A percentile compares a stretch with the other conserved stretches of the same genome.
phyloP scores from a whole-genome alignment of 208 protist genomes.

The Leishmania lainsoni region DNA sequence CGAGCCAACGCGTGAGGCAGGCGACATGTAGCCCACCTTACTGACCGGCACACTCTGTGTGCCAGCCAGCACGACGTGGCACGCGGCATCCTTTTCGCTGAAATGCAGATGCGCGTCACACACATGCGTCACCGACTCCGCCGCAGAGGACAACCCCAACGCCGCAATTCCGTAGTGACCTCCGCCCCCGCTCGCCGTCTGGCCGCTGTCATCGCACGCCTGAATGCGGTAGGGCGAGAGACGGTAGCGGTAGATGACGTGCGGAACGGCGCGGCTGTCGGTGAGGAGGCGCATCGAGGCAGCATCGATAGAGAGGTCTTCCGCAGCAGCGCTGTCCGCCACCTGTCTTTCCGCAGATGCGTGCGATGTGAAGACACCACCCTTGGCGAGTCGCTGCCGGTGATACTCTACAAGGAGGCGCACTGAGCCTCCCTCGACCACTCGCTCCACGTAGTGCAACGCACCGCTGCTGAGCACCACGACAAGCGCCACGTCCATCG shows the following conservation, averaged over 20 bases:
- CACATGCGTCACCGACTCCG: slow-evolving; percentile 13
- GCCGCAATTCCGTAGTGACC: background rate
- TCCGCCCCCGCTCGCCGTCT: background rate
- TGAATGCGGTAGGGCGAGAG: slow-evolving; percentile 36
- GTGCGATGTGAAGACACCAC: slow-evolving; percentile 5
- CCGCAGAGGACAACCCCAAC: background rate
- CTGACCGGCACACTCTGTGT: slow-evolving; percentile 17
- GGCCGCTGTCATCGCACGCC: background rate
- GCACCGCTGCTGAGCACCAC: slow-evolving; percentile 58
- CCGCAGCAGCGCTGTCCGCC: background rate
- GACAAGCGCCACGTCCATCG: slow-evolving; percentile 66
- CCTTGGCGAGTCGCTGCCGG: slow-evolving; percentile 16
- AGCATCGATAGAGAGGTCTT: background rate
- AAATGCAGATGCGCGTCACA: slow-evolving; percentile 29
- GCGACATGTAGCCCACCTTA: background rate
- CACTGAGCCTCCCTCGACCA: slow-evolving; percentile 55
- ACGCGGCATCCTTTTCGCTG: slow-evolving; percentile 21
- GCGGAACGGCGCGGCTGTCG: slow-evolving; percentile 35
- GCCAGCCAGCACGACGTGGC: slow-evolving; percentile 23
- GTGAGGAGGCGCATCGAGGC: background rate
- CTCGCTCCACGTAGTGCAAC: slow-evolving; percentile 64
- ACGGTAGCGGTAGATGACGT: slow-evolving; percentile 71
- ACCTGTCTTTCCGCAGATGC: background rate
- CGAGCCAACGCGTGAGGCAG: background rate
- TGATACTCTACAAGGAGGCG: slow-evolving; percentile 55